Base-by-base conservation (phyloP, 495 filamentous ascomycete species). In the Podospora bellae-mahoneyi region DNA sequence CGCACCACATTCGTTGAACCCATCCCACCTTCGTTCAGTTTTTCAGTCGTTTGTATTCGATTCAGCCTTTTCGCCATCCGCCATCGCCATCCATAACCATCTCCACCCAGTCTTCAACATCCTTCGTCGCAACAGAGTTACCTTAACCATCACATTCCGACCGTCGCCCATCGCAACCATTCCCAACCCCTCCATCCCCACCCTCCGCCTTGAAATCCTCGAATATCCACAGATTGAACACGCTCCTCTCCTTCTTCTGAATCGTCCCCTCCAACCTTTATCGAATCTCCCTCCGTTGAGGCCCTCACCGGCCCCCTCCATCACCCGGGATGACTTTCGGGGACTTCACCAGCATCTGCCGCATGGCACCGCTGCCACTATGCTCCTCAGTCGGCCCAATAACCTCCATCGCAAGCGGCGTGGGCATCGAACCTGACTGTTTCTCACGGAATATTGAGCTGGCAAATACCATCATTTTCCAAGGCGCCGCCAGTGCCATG, bases 381-480 rank as follows among this genome's bases (percentile, higher is more conserved):
- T 99, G 95, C 79, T 85, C 92, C 34, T 84, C 96, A 56, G 87
- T 99, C 67, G 95, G 72, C 79, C 88, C 72, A 72, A 81, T 82
- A 74, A 80, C 83, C 69, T 84, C 80, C 56, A 88, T 93, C 72
- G 84, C 89, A 60, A 88, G 87, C 72, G 81, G 83, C 67, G 84
- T 88, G 32, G 94, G 93, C 64, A 93, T 97, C 71, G 90, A 96
- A 75, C 86, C 95, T 64, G 87, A 88, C 75, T 99, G 95, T 83
- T 98, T 93, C 82, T 91, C 95, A 70, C 90, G 95, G 60, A 96
- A 93, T 75, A 92, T 99, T 76, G 94, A 97, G 77, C 78, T 97
- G 71, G 95, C 95, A 68, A 99, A 99, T 78, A 98, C 95, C 10
- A 92, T 97, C 79, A 98, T 99, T 72, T 99, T 99, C 77, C 88